Base-by-base conservation (phyloP, 2,329 filamentous ascomycete genomes). In the Penicillium frequentans region DNA sequence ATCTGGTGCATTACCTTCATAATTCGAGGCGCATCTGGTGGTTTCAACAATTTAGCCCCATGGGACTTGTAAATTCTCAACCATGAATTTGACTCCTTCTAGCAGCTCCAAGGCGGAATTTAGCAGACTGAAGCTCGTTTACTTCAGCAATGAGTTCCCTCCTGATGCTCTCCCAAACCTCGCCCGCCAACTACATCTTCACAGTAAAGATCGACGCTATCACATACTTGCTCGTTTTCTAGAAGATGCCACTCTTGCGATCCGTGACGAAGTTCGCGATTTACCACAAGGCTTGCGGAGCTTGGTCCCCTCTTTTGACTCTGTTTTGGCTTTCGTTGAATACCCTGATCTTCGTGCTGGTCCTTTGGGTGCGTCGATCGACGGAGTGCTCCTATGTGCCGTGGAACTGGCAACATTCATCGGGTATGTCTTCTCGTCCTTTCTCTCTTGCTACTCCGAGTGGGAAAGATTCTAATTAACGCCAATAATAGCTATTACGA, bases 111-210 rank as follows among this genome's bases (percentile, higher is more conserved):
- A 24, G 23, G 23, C 23, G 23, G 23, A 24, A 24, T 24, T 24
- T 5, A 24, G 23, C 23, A 24, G 23, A 24, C 56, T 63, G 54
- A 64, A 61, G 56, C 47, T 81, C 35, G 50, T 72, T n/a, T 80
- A 77, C 63, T 82, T 82, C 65, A 72, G 75, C 64, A 81, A 82
- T 54, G 78, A 82, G 58, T 79, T 82, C 50, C 79, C 80, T 0
- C 66, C 68, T 7, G 79, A 81, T 46, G 75, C 81, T 55, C 63
- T 81, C 8, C 56, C 69, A 23, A 62, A 69, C 16, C 59, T 82
- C 1, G 68, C 77, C 44, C 78, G 79, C 6, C 64, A 68, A 3
- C 63, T 82, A 5, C 70, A 74, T 33, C 56, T 55, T 14, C 73
- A 75, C 50, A 78, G 75, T 68, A 46, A 46, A 16, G 24, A 24